Base-by-base conservation (phyloP, 331 rosid genomes). In the Spiraea crenata region DNA sequence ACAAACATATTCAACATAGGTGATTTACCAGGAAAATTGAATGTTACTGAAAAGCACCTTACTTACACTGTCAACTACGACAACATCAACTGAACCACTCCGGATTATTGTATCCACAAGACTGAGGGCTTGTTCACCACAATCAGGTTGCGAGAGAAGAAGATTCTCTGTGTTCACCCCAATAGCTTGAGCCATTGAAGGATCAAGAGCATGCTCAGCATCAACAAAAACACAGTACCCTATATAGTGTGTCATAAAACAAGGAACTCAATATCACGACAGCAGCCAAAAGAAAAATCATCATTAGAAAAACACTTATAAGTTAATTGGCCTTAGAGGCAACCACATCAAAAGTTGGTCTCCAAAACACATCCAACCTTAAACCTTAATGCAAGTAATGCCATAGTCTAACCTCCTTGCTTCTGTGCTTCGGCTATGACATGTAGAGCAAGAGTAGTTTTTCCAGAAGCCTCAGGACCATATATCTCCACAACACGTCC, bases 121-220 rank as follows among this genome's bases (percentile, higher is more conserved):
- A 70, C 97, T 87, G 42, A 90, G 96, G 25, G 98, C 97, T 70
- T 88, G 95, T 81, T 90, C 96, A 17, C 96, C 97, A 79, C 91
- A 90, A 69, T 93, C 97, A 50, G 96, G 98, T 83, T 90, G 97
- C 2, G 98, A 93, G 41, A 93, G 89, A 74, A 93, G 93, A 65
- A 93, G 81, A 73, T 87, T 85, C 65, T 79, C 61, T 4, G 92
- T 85, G 67, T 93, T 82, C 57, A 93, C 96, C 63, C 98, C 97
- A 79, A 90, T 90, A 70, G 90, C 80, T 78, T 83, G 86, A 17
- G 96, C 96, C 60, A 93, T 81, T 31, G 88, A 54, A 79, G 87
- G 93, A 81, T 93, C 96, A 70, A 93, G 93, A 74, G 98, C 97
- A 74, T 90, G 98, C 73, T 90, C 98, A 34, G 98, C 98, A 72